Conservation (phyloP, 2,329 filamentous ascomycete species). For the Beauveria scarabaeidicola region DNA sequence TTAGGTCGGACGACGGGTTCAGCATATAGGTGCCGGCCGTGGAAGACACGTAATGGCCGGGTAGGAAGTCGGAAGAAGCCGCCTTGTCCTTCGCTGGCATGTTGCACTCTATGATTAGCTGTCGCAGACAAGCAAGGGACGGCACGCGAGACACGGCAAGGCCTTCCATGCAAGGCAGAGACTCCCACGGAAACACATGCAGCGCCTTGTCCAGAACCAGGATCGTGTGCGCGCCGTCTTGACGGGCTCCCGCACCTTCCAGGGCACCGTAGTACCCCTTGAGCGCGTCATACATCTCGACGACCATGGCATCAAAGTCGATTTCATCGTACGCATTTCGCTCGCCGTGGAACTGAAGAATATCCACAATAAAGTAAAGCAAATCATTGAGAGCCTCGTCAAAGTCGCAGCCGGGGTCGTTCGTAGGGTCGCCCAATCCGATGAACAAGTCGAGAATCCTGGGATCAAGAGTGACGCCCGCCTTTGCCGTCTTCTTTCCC, state of each 20-base stretch:
- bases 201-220: slow-evolving; percentile 86
- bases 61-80: background rate
- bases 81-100: slow-evolving; percentile 10
- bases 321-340: slow-evolving; percentile 96
- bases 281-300: slow-evolving; percentile 80
- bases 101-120: slow-evolving; percentile 54
- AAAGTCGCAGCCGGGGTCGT: slow-evolving; percentile 59
- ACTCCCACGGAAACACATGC: slow-evolving; percentile 93
- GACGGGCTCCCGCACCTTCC: slow-evolving; percentile 30
- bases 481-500: slow-evolving; percentile 40
- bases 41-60: slow-evolving; percentile 47
- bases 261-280: slow-evolving; percentile 60
- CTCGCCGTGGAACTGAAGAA: slow-evolving; percentile 93
- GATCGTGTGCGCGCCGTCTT: slow-evolving; percentile 60
- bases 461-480: slow-evolving; percentile 42
- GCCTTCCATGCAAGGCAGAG: slow-evolving; percentile 72
- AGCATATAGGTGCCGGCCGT: slow-evolving; percentile 67
- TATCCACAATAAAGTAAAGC: slow-evolving; percentile 92
- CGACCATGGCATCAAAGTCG: slow-evolving; percentile 84
- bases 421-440: slow-evolving; percentile 66
- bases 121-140: slow-evolving; percentile 72
- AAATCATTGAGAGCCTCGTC: slow-evolving; percentile 89
- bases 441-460: slow-evolving; percentile 80
- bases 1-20: slow-evolving; percentile 80
- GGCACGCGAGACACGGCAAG: slow-evolving; percentile 80